Conservation (phyloP, 768 basidiomycete species). For the Candolleomyces aberdarensis region DNA sequence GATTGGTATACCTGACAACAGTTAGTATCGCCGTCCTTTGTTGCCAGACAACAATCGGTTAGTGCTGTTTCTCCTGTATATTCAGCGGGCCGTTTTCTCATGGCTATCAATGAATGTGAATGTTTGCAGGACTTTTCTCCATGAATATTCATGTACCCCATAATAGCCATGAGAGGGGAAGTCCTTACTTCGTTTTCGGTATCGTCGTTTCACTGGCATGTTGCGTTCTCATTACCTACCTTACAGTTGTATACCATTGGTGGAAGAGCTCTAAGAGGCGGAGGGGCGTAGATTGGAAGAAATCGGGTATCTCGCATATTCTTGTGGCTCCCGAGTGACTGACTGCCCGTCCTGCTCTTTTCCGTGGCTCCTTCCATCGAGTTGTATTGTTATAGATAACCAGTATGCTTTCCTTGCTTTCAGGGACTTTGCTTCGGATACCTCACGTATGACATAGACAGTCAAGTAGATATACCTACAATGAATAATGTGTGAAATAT, state of each 20-base stretch:
- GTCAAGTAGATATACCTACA: neutral
- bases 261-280: constrained; percentile 52
- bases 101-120: neutral
- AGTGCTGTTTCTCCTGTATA: constrained; percentile 11
- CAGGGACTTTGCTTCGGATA: neutral
- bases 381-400: too few relatives aligned
- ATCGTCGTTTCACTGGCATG: constrained; percentile 46
- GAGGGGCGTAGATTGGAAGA: constrained; percentile 12
- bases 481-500: neutral
- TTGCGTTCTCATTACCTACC: constrained; percentile 42
- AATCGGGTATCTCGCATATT: constrained; percentile 7
- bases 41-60: constrained; percentile 59
- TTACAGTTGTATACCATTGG: constrained; percentile 57
- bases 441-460: neutral
- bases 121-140: constrained; percentile 57
- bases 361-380: too few relatives aligned
- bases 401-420: neutral
- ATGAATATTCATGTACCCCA: constrained; percentile 63
- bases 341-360: too few relatives aligned
- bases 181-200: constrained; percentile 52
- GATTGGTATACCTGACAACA: constrained; percentile 62
- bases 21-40: constrained; percentile 67
- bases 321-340: neutral
- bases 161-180: constrained; percentile 37
- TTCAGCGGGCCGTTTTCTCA: neutral